These are phyloP conservation scores for Chlorella sp. DNA, from an alignment of 139 green algal genomes.

Conservation along the genomic window DNA sequence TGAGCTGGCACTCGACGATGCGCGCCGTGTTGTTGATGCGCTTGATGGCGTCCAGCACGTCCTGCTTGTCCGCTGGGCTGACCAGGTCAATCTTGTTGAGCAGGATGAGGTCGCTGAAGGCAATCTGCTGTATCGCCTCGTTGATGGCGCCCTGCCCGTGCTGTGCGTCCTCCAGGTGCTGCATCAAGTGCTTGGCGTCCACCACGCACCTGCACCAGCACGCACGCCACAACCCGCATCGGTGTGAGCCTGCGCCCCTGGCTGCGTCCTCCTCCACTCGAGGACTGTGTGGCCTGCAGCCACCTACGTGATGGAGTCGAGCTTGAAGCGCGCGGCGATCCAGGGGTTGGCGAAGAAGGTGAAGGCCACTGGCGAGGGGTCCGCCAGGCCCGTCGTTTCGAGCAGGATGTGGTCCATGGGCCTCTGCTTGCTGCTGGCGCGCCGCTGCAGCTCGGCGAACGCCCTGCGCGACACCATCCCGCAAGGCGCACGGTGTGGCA, in stretches of 20 bases:
- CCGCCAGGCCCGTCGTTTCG: conserved; percentile 81
- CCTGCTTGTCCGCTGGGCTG: conserved; percentile 30
- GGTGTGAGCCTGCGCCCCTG: too few relatives aligned
- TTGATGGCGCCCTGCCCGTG: conserved; percentile 40
- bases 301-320: conserved; percentile 78
- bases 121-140: conserved; percentile 71
- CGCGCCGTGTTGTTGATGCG: conserved; percentile 67
- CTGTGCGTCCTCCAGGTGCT: conserved; percentile 46
- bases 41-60: conserved; percentile 35
- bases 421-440: conserved; percentile 20
- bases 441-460: conserved; percentile 60
- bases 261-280: too few relatives aligned
- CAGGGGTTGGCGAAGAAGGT: conserved; percentile 86
- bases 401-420: conserved; percentile 58
- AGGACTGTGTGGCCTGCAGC: too few relatives aligned
- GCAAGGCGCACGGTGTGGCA: too few relatives aligned
- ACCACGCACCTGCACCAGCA: conserved; percentile 67
- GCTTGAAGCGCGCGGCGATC: conserved; percentile 61
- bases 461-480: too few relatives aligned
- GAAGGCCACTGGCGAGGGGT: conserved; percentile 77
- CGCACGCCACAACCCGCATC: too few relatives aligned
- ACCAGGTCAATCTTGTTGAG: conserved; percentile 86
- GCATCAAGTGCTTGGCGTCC: conserved; percentile 56
- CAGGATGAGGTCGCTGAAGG: conserved; percentile 82
- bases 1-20: conserved; percentile 63